These are phyloP conservation scores for Penicillium arizonense DNA, from an alignment of 495 filamentous ascomycete species.

Conservation along the genomic window DNA sequence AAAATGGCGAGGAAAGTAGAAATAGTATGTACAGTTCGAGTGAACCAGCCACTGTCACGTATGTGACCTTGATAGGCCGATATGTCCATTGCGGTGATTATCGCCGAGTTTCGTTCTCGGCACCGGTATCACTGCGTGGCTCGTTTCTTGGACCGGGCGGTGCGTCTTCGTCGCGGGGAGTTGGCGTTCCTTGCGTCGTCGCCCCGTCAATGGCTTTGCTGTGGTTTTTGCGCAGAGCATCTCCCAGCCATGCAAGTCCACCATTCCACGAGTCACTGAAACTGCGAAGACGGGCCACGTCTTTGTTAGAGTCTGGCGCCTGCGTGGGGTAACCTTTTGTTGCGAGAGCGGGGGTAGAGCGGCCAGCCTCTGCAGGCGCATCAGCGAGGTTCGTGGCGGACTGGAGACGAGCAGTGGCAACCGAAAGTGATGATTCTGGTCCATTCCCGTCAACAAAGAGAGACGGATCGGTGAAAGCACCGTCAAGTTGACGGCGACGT, in stretches of 20 bases:
- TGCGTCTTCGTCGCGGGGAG: constrained; percentile 5
- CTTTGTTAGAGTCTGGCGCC: constrained; percentile 15
- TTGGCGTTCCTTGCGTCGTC: constrained; percentile 16
- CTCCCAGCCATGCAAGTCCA: constrained; percentile 44
- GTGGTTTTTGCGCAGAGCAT: constrained; percentile 18
- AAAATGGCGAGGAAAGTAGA: background rate
- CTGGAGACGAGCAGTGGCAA: constrained; percentile 31
- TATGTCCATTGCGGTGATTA: background rate
- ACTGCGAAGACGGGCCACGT: constrained; percentile 35
- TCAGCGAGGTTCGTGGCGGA: constrained; percentile 25
- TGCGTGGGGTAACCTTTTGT: constrained; percentile 11
- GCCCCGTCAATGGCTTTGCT: constrained; percentile 11
- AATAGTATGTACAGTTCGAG: constrained; percentile 18
- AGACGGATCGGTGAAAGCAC: constrained; percentile 23
- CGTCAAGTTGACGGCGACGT: constrained; percentile 30
- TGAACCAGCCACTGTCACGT: constrained; percentile 26
- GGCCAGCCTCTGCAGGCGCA: constrained; percentile 21
- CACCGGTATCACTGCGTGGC: background rate
- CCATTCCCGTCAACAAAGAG: constrained; percentile 11
- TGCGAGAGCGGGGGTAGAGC: constrained; percentile 26
- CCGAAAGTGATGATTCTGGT: constrained; percentile 15
- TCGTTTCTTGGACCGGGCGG: background rate
- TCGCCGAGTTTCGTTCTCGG: constrained; percentile 10
- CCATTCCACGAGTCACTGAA: constrained; percentile 46
- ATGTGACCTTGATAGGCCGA: background rate